Evolutionary conservation across 2,329 filamentous ascomycete genomes (phyloP).

Genomic region (Ceratocystis albifundus): DNA sequence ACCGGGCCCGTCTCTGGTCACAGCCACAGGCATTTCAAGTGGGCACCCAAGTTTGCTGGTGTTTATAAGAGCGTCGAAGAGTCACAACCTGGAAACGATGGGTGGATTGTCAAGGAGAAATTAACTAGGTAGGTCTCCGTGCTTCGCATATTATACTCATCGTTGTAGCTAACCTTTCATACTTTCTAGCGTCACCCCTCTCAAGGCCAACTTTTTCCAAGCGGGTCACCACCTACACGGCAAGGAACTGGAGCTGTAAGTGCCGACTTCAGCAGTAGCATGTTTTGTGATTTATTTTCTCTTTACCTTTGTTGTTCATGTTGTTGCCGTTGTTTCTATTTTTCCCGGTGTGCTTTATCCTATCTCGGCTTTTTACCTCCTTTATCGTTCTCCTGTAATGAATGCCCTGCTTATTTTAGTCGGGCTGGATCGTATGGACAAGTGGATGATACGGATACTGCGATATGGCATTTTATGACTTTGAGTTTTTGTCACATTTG

Average conservation of each 20-base stretch:
- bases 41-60: slow-evolving; percentile 77
- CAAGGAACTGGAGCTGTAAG: slow-evolving; percentile 74
- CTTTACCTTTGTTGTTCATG: slow-evolving; percentile 18
- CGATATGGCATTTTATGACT: not conserved
- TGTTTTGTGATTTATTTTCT: slow-evolving; percentile 13
- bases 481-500: not conserved
- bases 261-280: slow-evolving; percentile 29
- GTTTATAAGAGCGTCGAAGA: slow-evolving; percentile 80
- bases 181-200: slow-evolving; percentile 61
- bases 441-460: slow-evolving; percentile 1
- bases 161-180: slow-evolving; percentile 12
- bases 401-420: not conserved
- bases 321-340: not conserved
- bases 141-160: not conserved
- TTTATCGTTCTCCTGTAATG: not conserved
- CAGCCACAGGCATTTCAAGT: slow-evolving; percentile 83
- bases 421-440: not conserved
- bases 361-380: not conserved
- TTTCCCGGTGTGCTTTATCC: not conserved
- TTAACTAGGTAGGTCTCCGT: slow-evolving; percentile 58
- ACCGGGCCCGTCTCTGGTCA: slow-evolving; percentile 38
- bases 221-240: slow-evolving; percentile 49
- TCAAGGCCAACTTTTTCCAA: slow-evolving; percentile 90
- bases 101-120: slow-evolving; percentile 81
- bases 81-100: slow-evolving; percentile 71